Conservation (phyloP, 2,329 filamentous ascomycete species). For the Cercospora beticola region DNA sequence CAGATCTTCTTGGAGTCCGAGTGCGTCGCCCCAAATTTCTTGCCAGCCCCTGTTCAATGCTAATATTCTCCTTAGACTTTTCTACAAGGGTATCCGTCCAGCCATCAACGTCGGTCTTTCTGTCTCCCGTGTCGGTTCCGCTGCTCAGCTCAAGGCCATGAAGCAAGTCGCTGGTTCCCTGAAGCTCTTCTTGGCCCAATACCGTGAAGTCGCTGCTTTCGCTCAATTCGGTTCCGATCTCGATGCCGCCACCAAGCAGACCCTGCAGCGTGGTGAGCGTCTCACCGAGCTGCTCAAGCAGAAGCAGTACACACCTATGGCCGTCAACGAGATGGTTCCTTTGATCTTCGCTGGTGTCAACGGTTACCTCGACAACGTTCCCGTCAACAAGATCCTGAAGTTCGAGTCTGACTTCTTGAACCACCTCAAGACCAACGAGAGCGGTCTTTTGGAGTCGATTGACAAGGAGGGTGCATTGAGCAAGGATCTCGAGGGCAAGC, state of each 20-base stretch:
- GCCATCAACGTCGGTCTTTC: conserved; percentile 99
- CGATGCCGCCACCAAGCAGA: conserved; percentile 98
- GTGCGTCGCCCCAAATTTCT: not conserved
- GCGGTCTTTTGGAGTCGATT: conserved; percentile 78
- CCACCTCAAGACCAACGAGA: conserved; percentile 88
- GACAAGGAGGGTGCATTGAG: conserved; percentile 94
- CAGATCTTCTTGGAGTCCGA: conserved; percentile 99
- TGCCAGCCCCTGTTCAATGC: not conserved
- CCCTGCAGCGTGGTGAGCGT: conserved; percentile 95
- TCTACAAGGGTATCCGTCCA: conserved; percentile 99
- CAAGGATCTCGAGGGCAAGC: conserved; percentile 85
- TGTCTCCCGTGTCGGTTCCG: conserved; percentile 98
- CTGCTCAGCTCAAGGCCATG: conserved; percentile 99
- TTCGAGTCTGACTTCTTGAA: conserved; percentile 95
- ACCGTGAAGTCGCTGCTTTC: conserved; percentile 99
- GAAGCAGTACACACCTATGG: conserved; percentile 99
- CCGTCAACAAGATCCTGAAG: conserved; percentile 83
- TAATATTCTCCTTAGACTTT: conserved; percentile 53
- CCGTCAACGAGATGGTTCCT: conserved; percentile 99
- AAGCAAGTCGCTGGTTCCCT: conserved; percentile 99
- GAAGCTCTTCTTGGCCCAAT: conserved; percentile 99
- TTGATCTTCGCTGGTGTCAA: conserved; percentile 99
- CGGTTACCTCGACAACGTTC: conserved; percentile 84
- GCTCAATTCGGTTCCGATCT: conserved; percentile 99
- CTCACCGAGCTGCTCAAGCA: conserved; percentile 98